These are phyloP conservation scores for Endotrypanum monterogeii DNA, from an alignment of 208 protist genomes.

Conservation along the genomic window DNA sequence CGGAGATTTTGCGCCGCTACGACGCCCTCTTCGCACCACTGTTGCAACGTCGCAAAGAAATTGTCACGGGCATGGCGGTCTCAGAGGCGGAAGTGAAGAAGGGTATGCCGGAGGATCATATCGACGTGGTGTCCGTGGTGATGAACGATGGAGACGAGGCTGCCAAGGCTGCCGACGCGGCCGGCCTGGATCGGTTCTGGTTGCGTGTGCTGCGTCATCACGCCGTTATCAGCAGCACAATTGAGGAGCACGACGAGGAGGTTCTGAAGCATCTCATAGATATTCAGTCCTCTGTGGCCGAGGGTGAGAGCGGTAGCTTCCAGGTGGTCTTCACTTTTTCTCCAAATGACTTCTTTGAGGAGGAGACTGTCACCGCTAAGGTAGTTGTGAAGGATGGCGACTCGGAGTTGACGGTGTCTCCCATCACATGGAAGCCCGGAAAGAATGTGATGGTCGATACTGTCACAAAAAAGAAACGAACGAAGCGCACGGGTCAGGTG, in stretches of 20 bases:
- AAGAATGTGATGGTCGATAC: constrained; percentile 74
- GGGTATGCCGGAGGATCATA: constrained; percentile 66
- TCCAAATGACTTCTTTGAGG: constrained; percentile 82
- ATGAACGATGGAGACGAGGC: constrained; percentile 24
- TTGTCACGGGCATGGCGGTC: constrained; percentile 63
- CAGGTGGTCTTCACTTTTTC: constrained; percentile 79
- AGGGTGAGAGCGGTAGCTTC: constrained; percentile 69
- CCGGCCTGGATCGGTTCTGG: constrained; percentile 75
- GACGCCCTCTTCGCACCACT: constrained; percentile 68
- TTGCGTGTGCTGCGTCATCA: constrained; percentile 73
- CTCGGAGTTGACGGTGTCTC: constrained; percentile 47
- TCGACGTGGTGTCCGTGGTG: constrained; percentile 46
- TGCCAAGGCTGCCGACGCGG: constrained; percentile 9
- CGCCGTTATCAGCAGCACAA: constrained; percentile 59
- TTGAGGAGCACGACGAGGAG: constrained; percentile 76
- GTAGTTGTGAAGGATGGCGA: constrained; percentile 47
- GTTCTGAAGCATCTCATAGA: constrained; percentile 74
- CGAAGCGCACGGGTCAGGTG: constrained; percentile 44
- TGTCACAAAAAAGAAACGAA: constrained; percentile 59
- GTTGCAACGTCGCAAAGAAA: constrained; percentile 69
- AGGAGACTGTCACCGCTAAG: constrained; percentile 66
- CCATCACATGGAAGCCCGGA: constrained; percentile 80
- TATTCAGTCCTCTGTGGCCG: constrained; percentile 51
- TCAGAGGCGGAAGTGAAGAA: constrained; percentile 75
- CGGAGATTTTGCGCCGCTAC: constrained; percentile 67